A percentile compares a stretch with the other conserved stretches of the same genome.
Conservation (phyloP, 176 grass and related monocot species). For the Rhynchospora tenuis region DNA sequence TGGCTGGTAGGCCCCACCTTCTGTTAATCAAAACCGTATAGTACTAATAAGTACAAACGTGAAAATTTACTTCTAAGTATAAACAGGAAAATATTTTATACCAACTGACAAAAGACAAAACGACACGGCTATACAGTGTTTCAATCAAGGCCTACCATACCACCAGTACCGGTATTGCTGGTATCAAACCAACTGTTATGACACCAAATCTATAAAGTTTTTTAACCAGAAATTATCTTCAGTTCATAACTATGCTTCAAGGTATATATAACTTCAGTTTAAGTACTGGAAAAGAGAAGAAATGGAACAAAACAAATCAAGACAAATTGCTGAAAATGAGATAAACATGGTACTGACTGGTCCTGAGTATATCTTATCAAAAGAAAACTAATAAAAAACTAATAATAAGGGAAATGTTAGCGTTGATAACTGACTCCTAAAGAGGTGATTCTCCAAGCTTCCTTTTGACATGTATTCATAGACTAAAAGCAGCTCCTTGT, state of each 20-base stretch:
- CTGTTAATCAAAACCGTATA: conserved; percentile 17
- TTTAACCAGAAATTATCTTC: background rate
- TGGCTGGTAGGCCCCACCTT: conserved; percentile 16
- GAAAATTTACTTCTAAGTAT: too few species aligned
- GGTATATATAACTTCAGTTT: background rate
- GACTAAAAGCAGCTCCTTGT: conserved; percentile 76
- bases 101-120: background rate
- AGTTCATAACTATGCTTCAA: background rate
- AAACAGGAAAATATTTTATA: background rate
- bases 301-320: background rate
- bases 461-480: conserved; percentile 92
- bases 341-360: background rate
- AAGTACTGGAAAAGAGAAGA: background rate
- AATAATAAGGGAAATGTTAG: background rate
- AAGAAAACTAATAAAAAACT: background rate
- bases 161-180: background rate
- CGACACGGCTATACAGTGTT: background rate
- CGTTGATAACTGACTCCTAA: conserved; percentile 46
- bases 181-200: background rate
- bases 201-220: background rate
- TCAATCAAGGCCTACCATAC: background rate
- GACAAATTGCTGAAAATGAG: background rate
- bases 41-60: background rate
- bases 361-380: background rate
- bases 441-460: conserved; percentile 88